Conservation (phyloP, 139 green algal genomes). For the Chlorella sp. region DNA sequence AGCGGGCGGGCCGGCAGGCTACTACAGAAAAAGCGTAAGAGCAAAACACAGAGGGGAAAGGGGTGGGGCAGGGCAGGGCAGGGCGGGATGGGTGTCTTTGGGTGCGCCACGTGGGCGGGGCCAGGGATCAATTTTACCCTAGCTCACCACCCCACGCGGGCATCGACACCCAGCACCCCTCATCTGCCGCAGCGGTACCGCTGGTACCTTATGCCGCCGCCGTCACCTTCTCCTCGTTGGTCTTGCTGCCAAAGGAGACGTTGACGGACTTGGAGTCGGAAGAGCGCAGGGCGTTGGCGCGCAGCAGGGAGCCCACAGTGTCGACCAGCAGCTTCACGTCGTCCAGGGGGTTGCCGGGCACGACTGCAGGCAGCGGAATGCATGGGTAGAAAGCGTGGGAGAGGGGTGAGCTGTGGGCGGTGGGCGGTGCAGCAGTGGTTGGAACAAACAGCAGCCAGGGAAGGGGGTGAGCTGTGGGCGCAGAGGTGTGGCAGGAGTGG, state of each 20-base stretch:
- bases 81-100: background rate
- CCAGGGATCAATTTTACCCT: no score
- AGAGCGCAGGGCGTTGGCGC: slow-evolving; percentile 93
- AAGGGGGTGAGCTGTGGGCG: background rate
- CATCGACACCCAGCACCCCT: background rate
- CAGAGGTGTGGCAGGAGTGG: no score
- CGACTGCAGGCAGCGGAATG: slow-evolving; percentile 65
- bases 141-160: no score
- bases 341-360: slow-evolving; percentile 97
- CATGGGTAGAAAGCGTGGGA: background rate
- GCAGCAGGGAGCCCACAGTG: slow-evolving; percentile 90
- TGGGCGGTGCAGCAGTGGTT: background rate
- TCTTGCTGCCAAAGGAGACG: slow-evolving; percentile 77
- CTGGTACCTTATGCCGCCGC: background rate
- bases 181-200: background rate
- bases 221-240: slow-evolving; percentile 58
- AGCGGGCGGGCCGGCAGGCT: no score
- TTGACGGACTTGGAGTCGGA: slow-evolving; percentile 60
- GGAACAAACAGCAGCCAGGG: background rate
- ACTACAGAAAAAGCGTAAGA: background rate
- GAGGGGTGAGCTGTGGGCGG: background rate
- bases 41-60: background rate
- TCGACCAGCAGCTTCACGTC: slow-evolving; percentile 96
- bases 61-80: background rate
- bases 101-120: background rate